These are phyloP conservation scores for Dothistroma pini DNA, from an alignment of 2,329 filamentous ascomycete genomes.

Conservation along the genomic window DNA sequence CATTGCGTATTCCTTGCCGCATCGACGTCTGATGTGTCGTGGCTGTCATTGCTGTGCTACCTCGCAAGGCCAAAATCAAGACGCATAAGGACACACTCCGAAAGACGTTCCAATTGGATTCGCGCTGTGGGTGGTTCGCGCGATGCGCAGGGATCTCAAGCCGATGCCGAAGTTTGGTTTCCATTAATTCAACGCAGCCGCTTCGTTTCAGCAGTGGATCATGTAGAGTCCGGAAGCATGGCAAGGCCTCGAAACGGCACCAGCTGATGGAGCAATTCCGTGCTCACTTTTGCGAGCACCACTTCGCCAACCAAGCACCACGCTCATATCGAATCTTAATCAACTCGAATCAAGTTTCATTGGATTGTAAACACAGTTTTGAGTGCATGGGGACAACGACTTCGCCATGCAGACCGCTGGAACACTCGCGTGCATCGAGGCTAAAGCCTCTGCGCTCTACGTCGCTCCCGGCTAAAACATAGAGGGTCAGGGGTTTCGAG, in stretches of 20 bases:
- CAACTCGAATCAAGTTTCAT: too few species aligned
- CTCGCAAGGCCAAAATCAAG: neutral
- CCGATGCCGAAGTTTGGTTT: neutral
- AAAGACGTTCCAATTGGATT: neutral
- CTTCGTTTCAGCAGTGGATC: neutral
- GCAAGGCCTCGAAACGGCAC: neutral
- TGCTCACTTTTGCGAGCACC: neutral
- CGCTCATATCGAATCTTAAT: neutral
- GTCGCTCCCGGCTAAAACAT: too few species aligned
- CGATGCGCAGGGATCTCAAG: neutral
- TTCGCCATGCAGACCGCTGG: too few species aligned
- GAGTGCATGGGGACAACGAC: too few species aligned
- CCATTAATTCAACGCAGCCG: neutral
- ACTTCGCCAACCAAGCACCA: too few species aligned
- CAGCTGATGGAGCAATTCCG: too few species aligned
- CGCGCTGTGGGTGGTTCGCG: neutral
- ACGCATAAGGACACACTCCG: neutral
- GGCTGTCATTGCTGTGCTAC: neutral
- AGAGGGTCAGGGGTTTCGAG: too few species aligned
- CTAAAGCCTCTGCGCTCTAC: too few species aligned
- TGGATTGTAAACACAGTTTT: too few species aligned
- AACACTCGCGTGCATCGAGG: too few species aligned
- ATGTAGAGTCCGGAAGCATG: neutral
- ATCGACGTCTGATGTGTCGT: conserved; percentile 12
- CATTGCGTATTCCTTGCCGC: neutral